These are phyloP conservation scores for Inosperma sp. DNA, from an alignment of 768 basidiomycete species.

Conservation along the genomic window DNA sequence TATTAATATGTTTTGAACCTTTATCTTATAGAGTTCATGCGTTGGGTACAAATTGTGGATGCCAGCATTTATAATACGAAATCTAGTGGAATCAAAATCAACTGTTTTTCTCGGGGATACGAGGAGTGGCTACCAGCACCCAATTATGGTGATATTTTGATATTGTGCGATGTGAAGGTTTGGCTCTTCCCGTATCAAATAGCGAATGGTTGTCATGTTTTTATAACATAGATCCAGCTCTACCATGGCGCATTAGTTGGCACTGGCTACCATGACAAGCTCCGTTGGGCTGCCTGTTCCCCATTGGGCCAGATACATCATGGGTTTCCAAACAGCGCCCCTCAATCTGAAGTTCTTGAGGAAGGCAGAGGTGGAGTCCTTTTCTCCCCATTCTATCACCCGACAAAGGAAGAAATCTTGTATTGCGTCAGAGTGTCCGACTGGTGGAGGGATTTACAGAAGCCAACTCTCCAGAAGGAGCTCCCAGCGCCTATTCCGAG, in stretches of 20 bases:
- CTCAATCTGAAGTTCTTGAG: constrained; percentile 30
- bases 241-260: constrained; percentile 32
- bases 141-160: constrained; percentile 44
- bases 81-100: constrained; percentile 33
- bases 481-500: background rate
- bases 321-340: constrained; percentile 34
- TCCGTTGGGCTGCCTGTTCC: constrained; percentile 56
- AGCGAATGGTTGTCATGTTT: background rate
- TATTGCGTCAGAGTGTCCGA: constrained; percentile 43
- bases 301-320: constrained; percentile 35
- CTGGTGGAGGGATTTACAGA: constrained; percentile 46
- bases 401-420: constrained; percentile 34
- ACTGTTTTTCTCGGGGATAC: constrained; percentile 49
- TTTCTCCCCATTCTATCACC: constrained; percentile 44
- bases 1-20: background rate
- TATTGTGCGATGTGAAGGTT: constrained; percentile 51
- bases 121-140: constrained; percentile 49
- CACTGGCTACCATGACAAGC: constrained; percentile 41
- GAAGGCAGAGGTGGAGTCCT: constrained; percentile 35
- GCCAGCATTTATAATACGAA: constrained; percentile 40
- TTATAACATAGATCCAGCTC: constrained; percentile 26
- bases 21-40: constrained; percentile 39
- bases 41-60: constrained; percentile 47
- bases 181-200: constrained; percentile 1
- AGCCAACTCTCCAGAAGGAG: constrained; percentile 11